phyloP scores from a whole-genome alignment of 306 rosid genomes.

The Cicer judaicum region DNA sequence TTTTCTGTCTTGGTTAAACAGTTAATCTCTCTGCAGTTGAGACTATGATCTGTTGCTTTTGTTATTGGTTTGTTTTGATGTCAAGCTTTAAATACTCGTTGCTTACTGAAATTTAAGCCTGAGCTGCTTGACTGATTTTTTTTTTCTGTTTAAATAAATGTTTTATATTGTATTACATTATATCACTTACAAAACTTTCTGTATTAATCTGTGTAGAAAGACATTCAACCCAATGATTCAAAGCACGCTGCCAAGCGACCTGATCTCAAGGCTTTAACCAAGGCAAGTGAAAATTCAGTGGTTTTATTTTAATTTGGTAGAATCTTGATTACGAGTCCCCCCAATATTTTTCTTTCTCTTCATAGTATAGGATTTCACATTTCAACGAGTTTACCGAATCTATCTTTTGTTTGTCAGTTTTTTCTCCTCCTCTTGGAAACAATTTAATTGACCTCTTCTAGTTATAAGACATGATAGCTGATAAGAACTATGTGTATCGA shows the following conservation, averaged over 20 bases:
- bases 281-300: conserved; percentile 59
- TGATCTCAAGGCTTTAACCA: conserved; percentile 83
- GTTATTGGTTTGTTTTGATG: conserved; percentile 5
- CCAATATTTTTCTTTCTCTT: neutral
- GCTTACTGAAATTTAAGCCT: conserved; percentile 17
- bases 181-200: neutral
- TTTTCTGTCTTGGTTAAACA: neutral
- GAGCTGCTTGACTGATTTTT: neutral
- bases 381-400: neutral
- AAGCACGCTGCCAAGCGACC: conserved; percentile 71
- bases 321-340: conserved; percentile 19
- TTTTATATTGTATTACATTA: neutral
- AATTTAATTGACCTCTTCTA: conserved; percentile 2
- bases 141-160: neutral
- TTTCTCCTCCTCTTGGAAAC: neutral
- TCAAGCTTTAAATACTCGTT: conserved; percentile 25
- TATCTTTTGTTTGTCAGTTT: neutral
- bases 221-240: conserved; percentile 26
- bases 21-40: neutral
- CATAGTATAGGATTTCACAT: neutral
- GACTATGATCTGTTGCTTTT: conserved; percentile 13
- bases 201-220: conserved; percentile 49
- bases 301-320: neutral
- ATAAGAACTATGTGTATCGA: neutral
- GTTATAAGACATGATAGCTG: conserved; percentile 7